These are phyloP conservation scores for Trichoderma gamsii DNA, from an alignment of 495 filamentous ascomycete species.

Conservation along the genomic window DNA sequence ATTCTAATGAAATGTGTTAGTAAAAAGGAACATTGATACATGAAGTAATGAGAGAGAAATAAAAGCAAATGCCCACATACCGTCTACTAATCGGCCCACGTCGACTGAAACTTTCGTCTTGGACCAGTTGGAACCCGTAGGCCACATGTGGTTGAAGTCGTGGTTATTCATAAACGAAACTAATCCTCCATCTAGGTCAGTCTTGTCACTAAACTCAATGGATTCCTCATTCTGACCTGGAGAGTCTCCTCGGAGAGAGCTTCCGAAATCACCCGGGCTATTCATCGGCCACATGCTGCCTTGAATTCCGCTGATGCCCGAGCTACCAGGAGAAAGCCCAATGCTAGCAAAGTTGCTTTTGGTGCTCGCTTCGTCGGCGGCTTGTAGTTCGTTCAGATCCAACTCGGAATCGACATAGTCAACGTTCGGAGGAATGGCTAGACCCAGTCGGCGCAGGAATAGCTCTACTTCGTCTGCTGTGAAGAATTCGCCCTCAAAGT, in stretches of 20 bases:
- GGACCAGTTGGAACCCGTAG: constrained; percentile 1
- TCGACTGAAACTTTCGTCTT: constrained; percentile 25
- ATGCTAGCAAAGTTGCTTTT: not conserved
- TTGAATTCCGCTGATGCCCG: not conserved
- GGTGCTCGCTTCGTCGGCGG: constrained; percentile 3
- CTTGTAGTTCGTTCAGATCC: constrained; percentile 30
- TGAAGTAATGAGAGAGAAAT: not conserved
- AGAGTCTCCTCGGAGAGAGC: not conserved
- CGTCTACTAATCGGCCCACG: constrained; percentile 23
- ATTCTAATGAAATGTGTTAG: constrained; percentile 19
- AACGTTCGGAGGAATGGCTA: constrained; percentile 47
- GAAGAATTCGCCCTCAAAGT: constrained; percentile 65
- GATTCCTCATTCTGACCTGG: not conserved
- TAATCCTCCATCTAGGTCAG: not conserved
- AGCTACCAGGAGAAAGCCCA: not conserved
- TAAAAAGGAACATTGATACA: not conserved
- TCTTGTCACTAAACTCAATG: not conserved
- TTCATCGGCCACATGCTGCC: not conserved
- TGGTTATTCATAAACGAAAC: not conserved
- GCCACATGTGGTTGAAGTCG: not conserved
- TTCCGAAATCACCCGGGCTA: not conserved
- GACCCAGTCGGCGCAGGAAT: constrained; percentile 55
- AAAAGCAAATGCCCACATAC: constrained; percentile 19
- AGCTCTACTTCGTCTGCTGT: constrained; percentile 67
- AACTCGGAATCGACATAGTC: constrained; percentile 49